These are phyloP conservation scores for Tubosaeta sp. DNA, from an alignment of 768 basidiomycete species.

Conservation along the genomic window DNA sequence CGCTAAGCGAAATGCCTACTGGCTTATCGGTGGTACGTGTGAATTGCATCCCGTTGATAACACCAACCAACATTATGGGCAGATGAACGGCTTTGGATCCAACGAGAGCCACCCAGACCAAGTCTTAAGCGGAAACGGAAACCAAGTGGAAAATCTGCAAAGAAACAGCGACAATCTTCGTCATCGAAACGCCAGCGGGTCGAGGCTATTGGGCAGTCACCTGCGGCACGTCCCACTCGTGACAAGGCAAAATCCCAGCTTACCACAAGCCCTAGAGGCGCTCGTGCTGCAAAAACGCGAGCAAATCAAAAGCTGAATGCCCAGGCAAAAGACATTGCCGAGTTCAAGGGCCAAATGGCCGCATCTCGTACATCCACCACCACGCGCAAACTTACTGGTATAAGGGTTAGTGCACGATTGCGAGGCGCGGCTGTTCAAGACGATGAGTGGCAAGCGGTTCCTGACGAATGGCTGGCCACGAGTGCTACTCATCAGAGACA, in stretches of 20 bases:
- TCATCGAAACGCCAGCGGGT: conserved; percentile 26
- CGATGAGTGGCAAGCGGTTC: conserved; percentile 74
- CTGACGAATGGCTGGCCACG: conserved; percentile 59
- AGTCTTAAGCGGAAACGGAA: conserved; percentile 41
- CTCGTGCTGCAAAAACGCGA: conserved; percentile 64
- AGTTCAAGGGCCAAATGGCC: conserved; percentile 48
- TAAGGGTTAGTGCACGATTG: conserved; percentile 62
- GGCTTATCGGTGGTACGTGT: conserved; percentile 71
- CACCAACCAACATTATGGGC: conserved; percentile 2
- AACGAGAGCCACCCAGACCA: conserved; percentile 59
- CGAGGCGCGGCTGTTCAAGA: conserved; percentile 51
- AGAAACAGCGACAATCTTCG: conserved; percentile 14
- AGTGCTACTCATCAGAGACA: conserved; percentile 16
- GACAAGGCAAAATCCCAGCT: conserved; percentile 9
- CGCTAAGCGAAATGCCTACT: conserved; percentile 72
- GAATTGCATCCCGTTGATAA: background rate
- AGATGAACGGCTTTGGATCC: conserved; percentile 86
- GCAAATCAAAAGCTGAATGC: conserved; percentile 67
- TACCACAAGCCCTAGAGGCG: conserved; percentile 38
- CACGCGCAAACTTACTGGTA: conserved; percentile 43
- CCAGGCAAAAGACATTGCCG: conserved; percentile 65
- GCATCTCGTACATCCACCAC: conserved; percentile 16
- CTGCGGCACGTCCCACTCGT: conserved; percentile 11
- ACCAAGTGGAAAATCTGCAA: conserved; percentile 20
- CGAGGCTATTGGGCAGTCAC: conserved; percentile 2